Percentiles rank a stretch among this genome's conserved stretches.
These are phyloP conservation scores for Sequoiadendron giganteum DNA, from an alignment of 75 land plant genomes.

Conservation along the genomic window DNA sequence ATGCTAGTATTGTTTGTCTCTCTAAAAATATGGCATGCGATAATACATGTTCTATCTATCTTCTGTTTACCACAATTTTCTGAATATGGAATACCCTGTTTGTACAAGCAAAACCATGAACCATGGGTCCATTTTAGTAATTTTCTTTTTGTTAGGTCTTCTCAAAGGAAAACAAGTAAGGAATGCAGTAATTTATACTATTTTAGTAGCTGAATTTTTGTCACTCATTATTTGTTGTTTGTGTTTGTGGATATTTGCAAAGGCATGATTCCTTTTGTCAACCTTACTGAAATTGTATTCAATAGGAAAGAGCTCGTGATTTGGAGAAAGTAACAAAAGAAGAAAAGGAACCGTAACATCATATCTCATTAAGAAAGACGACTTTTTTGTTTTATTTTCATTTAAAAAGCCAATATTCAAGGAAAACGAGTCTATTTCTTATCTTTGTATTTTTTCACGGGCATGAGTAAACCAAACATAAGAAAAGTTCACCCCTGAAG, in stretches of 20 bases:
- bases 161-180: background rate
- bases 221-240: background rate
- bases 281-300: background rate
- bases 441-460: background rate
- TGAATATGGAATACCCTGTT: background rate
- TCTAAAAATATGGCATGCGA: background rate
- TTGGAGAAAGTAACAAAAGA: background rate
- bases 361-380: background rate
- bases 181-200: background rate
- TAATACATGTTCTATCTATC: background rate
- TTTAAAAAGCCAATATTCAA: background rate
- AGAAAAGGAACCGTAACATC: background rate
- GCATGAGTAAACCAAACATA: background rate
- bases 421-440: background rate
- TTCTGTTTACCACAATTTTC: background rate
- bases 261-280: background rate
- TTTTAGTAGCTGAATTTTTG: background rate
- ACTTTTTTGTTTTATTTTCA: background rate
- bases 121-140: background rate
- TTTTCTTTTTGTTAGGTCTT: background rate
- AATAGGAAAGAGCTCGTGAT: background rate
- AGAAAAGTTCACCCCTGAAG: background rate
- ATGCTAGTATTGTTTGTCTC: background rate
- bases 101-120: background rate
- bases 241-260: background rate